Evolutionary conservation across 805 yeast species (phyloP).

Genomic region (Saccharomycopsis synnaedendra): DNA sequence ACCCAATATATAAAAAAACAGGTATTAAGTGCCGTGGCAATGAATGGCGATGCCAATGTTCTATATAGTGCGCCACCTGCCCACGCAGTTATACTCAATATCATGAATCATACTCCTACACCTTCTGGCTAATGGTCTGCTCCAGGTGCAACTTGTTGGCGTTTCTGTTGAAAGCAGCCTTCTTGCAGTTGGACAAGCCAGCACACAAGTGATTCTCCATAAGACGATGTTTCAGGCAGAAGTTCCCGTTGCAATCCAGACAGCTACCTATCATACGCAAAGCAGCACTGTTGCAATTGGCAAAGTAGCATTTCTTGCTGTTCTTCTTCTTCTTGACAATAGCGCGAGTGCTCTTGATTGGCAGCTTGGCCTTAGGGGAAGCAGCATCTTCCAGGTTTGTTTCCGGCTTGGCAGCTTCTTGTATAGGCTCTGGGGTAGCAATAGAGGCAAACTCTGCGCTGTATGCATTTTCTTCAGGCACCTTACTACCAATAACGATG

Average conservation of each 20-base stretch:
- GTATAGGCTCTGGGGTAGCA: not conserved
- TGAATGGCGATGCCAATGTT: too few relatives aligned
- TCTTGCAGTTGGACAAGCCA: constrained; percentile 72
- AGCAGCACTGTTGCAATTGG: constrained; percentile 52
- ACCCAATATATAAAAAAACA: too few relatives aligned
- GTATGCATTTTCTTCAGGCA: constrained; percentile 5
- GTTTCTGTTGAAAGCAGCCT: constrained; percentile 71
- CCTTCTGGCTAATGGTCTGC: constrained; percentile 45
- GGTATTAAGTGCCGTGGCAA: too few relatives aligned
- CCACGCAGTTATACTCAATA: too few relatives aligned
- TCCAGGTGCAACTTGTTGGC: constrained; percentile 76
- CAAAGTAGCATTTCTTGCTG: constrained; percentile 40
- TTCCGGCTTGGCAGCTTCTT: not conserved
- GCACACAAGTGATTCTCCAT: constrained; percentile 76
- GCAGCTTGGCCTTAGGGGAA: constrained; percentile 3
- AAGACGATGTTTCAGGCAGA: constrained; percentile 77
- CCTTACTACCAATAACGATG: constrained; percentile 12
- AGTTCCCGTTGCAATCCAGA: constrained; percentile 71
- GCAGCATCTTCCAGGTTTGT: not conserved
- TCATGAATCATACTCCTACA: not conserved
- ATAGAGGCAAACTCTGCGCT: not conserved
- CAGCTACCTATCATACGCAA: constrained; percentile 68
- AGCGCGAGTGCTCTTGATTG: not conserved
- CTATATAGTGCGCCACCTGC: too few relatives aligned
- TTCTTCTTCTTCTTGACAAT: constrained; percentile 20